phyloP scores from a whole-genome alignment of 768 basidiomycete species.

The Lactarius hatsudake region DNA sequence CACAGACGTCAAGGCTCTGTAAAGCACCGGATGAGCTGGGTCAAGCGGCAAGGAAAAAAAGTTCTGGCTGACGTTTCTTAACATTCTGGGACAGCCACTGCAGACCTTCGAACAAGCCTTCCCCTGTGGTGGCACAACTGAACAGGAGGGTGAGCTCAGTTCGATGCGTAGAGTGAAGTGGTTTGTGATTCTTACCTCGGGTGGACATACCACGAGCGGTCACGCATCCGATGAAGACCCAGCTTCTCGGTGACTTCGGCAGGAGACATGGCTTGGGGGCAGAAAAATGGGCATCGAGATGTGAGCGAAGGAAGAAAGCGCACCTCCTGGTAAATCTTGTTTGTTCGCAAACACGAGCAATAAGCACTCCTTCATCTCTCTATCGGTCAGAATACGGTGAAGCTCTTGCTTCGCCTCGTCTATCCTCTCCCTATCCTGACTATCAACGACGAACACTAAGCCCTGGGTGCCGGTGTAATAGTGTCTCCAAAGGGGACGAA shows the following conservation, averaged over 20 bases:
- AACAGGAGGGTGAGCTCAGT: not conserved
- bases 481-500: constrained; percentile 96
- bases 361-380: constrained; percentile 98
- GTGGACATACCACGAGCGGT: constrained; percentile 98
- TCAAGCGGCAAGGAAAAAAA: constrained; percentile 10
- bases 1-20: constrained; percentile 15
- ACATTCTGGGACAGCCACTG: constrained; percentile 98
- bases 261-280: constrained; percentile 86
- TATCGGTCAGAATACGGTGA: constrained; percentile 91
- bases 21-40: constrained; percentile 4
- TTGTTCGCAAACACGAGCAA: constrained; percentile 99
- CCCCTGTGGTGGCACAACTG: constrained; percentile 95
- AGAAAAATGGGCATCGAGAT: not conserved
- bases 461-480: constrained; percentile 99
- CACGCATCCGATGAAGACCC: constrained; percentile 92
- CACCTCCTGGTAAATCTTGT: constrained; percentile 96
- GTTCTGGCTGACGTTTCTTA: constrained; percentile 78
- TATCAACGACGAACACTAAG: constrained; percentile 97
- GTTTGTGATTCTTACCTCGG: constrained; percentile 65
- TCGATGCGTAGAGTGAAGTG: not conserved
- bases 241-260: constrained; percentile 98
- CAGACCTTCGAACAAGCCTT: constrained; percentile 94
- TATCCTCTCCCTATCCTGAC: constrained; percentile 90
- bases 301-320: constrained; percentile 31
- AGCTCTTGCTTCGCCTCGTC: constrained; percentile 96